phyloP scores from a whole-genome alignment of 305 asterid genomes.

The Fraxinus nigra region DNA sequence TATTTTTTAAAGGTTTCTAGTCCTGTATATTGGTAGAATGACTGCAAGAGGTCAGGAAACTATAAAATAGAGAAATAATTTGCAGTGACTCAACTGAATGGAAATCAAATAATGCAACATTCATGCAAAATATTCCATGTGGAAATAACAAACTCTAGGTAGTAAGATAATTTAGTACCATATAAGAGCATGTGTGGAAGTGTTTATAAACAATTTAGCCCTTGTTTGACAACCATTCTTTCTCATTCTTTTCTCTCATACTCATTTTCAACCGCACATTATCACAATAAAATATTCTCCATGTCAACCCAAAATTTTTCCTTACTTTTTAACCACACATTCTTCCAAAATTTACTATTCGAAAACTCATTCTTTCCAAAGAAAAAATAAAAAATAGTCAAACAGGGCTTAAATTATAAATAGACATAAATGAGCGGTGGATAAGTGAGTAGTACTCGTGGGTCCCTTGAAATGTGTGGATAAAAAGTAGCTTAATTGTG shows the following conservation, averaged over 20 bases:
- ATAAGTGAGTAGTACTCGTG: neutral
- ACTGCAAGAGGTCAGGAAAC: neutral
- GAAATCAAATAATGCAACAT: conserved; percentile 7
- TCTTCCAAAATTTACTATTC: too few species aligned
- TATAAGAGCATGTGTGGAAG: neutral
- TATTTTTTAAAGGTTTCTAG: neutral
- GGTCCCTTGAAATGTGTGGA: neutral
- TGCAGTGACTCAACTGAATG: neutral
- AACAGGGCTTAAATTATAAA: too few species aligned
- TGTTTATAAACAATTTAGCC: too few species aligned
- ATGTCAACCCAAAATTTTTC: too few species aligned
- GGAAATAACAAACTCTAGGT: neutral
- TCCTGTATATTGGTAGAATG: neutral
- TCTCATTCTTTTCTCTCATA: too few species aligned
- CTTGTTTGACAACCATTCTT: too few species aligned
- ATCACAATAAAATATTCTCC: too few species aligned
- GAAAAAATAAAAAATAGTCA: too few species aligned
- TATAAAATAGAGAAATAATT: neutral
- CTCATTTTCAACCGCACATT: too few species aligned
- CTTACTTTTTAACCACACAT: too few species aligned
- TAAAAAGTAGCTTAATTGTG: neutral
- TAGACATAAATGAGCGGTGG: neutral
- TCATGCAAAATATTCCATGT: conserved; percentile 6
- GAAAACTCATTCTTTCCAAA: too few species aligned
- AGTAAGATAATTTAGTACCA: conserved; percentile 2